Base-by-base conservation (phyloP, 2,329 filamentous ascomycete genomes). In the Sporothrix schenckii region DNA sequence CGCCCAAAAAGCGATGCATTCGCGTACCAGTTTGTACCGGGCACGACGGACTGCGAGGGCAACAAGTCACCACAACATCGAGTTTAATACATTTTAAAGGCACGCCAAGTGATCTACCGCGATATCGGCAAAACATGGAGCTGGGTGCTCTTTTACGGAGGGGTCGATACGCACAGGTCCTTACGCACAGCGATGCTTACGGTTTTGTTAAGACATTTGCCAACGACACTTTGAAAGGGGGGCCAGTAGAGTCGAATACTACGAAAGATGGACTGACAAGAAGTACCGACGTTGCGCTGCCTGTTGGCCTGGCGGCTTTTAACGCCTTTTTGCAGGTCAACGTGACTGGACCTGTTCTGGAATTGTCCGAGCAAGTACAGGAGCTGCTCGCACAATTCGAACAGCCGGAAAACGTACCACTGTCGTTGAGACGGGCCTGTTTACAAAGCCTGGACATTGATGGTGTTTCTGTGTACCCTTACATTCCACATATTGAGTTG, bases 301-400 rank as follows among this genome's bases (percentile, higher is more conserved):
- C 88, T 69, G 81, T 91, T 47, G 92, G 88, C 11, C 81, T 92
- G 63, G 89, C 91, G 1, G 87, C 90, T 1, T 84, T 97, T 13
- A 86, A 92, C 76, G 87, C 90, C 13, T 97, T 97, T 77, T 80
- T 97, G 19, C 94, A 97, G 78, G 88, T 89, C 0, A 97, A 93
- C 77, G 91, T 96, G 69, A 97, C 94, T 3, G 94, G 94, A 0
- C 94, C 94, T 0, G 90, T 93, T 0, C 82, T 97, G n/a, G 81
- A 83, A 6, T 68, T 70, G 4, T 71, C 74, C 0, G 60, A 52
- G 67, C 74, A 54, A 54, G 69, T 84, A n/a, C 78, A 81, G 44
- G 72, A 73, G 1, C 74, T 79, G 4, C 81, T 86, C 69, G 75
- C 54, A 11, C 72, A 27, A 73, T 30, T 19, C 52, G 72, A 41